phyloP scores from a whole-genome alignment of 495 filamentous ascomycete genomes.

The Stereocaulon alpinum region DNA sequence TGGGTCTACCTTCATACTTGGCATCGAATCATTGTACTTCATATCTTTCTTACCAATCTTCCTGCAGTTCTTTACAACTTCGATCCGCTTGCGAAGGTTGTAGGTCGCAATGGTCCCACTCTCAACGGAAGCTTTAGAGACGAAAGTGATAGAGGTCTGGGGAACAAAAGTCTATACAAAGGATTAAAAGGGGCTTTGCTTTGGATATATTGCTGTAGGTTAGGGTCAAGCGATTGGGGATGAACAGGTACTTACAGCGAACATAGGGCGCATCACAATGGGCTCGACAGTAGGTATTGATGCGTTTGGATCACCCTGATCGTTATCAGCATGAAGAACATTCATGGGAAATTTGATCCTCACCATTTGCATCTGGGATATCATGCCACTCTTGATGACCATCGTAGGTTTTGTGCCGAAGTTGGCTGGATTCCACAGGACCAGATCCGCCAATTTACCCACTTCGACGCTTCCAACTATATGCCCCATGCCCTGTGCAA shows the following conservation, averaged over 20 bases:
- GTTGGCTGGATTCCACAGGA: slow-evolving; percentile 74
- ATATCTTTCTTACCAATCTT: slow-evolving; percentile 80
- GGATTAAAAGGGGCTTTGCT: neutral
- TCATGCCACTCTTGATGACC: slow-evolving; percentile 87
- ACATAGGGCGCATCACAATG: slow-evolving; percentile 79
- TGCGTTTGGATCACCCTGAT: slow-evolving; percentile 82
- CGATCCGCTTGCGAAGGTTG: slow-evolving; percentile 67
- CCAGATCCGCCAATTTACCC: slow-evolving; percentile 86
- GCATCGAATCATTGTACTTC: slow-evolving; percentile 84
- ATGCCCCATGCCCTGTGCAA: slow-evolving; percentile 90
- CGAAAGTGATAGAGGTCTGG: slow-evolving; percentile 67
- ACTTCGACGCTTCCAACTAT: slow-evolving; percentile 79
- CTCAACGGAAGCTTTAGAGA: slow-evolving; percentile 61
- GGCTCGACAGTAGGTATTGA: slow-evolving; percentile 89
- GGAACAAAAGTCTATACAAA: slow-evolving; percentile 51
- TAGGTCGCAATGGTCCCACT: slow-evolving; percentile 57
- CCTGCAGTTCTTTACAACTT: slow-evolving; percentile 71
- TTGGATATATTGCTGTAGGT: neutral
- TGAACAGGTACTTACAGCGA: slow-evolving; percentile 43
- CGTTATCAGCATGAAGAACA: slow-evolving; percentile 2
- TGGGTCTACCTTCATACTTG: slow-evolving; percentile 87
- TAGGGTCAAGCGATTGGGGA: neutral
- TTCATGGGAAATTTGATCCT: slow-evolving; percentile 14
- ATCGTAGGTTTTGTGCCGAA: slow-evolving; percentile 82
- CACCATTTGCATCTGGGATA: slow-evolving; percentile 79